Evolutionary conservation across 768 basidiomycete genomes (phyloP).

Genomic region (Lactifluus volemus): DNA sequence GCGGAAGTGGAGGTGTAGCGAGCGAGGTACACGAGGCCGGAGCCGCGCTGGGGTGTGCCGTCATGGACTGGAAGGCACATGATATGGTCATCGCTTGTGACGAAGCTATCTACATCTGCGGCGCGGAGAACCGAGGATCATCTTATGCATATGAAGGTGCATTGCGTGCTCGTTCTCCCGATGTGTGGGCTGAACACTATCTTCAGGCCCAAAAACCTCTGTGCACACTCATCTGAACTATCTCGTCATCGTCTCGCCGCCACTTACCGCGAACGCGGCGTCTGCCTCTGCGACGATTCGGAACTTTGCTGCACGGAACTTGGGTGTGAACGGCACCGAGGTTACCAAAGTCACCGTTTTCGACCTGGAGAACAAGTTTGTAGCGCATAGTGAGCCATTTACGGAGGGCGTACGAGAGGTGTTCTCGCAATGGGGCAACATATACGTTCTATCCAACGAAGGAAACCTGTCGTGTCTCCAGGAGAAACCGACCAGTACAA

Average conservation of each 20-base stretch:
- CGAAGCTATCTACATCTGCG: conserved; percentile 86
- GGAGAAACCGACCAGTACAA: conserved; percentile 76
- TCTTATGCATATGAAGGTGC: conserved; percentile 91
- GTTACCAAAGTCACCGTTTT: conserved; percentile 78
- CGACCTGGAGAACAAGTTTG: conserved; percentile 86
- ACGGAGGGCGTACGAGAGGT: conserved; percentile 77
- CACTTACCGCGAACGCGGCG: conserved; percentile 56
- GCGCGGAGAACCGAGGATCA: conserved; percentile 69
- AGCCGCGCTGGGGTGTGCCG: conserved; percentile 73
- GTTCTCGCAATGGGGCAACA: conserved; percentile 70
- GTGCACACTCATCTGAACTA: conserved; percentile 74
- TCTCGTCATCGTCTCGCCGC: conserved; percentile 83
- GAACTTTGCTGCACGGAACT: conserved; percentile 51
- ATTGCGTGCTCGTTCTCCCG: conserved; percentile 24
- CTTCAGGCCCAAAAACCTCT: conserved; percentile 66
- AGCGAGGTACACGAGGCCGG: conserved; percentile 81
- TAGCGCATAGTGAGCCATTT: conserved; percentile 77
- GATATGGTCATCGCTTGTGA: conserved; percentile 83
- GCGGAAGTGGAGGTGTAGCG: conserved; percentile 56
- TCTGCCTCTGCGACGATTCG: conserved; percentile 69
- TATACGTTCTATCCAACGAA: conserved; percentile 72
- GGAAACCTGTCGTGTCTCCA: conserved; percentile 63
- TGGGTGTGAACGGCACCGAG: conserved; percentile 41
- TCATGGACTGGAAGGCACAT: conserved; percentile 61
- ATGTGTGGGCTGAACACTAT: not conserved